Evolutionary conservation across 2,329 filamentous ascomycete genomes (phyloP), one percentile per base, ranked within the genome.

Genomic region (Colletotrichum sojae): DNA sequence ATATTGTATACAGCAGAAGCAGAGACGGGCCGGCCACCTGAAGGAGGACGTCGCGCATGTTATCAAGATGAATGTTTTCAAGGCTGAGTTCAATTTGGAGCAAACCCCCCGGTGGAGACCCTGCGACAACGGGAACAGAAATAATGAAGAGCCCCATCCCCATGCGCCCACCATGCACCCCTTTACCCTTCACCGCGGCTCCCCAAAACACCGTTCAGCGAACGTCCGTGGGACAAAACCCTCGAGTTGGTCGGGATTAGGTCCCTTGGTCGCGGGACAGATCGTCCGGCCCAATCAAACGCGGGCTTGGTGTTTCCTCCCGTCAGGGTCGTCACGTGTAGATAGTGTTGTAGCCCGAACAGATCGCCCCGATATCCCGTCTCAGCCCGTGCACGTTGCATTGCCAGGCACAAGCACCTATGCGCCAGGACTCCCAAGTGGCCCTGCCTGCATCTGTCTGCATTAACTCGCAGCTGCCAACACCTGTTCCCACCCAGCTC

Each of bases 201-300:
- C 31, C 31, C 31, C 31, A 12, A 43, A 15, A 43, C 40, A 43
- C 46, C 36, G 13, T 45, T 27, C 40, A 27, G 9, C 49, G n/a
- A 22, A 22, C 13, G 10, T 18, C 22, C 40, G 39, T 22, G 31
- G 22, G 20, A 18, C 55, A 40, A 27, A 57, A 36, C 22, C 58
- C 22, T 49, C 49, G 48, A 66, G 58, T 49, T 55, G 61, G 66
- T 60, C 62, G 36, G 66, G 66, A 69, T 60, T n/a, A 45, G 49
- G 66, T 56, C 55, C 12, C 43, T 69, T 60, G 40, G 15, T 10
- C 13, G 51, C 66, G 66, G 66, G 55, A 60, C 55, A 69, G 62
- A 69, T 45, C 15, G 54, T 69, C 66, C 66, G 66, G 62, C 4
- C 66, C 66, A 69, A 69, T 69, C 66, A 69, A 9, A 25, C 25